These are phyloP conservation scores for Cicer chorassanicum DNA, from an alignment of 306 rosid genomes.

Conservation along the genomic window DNA sequence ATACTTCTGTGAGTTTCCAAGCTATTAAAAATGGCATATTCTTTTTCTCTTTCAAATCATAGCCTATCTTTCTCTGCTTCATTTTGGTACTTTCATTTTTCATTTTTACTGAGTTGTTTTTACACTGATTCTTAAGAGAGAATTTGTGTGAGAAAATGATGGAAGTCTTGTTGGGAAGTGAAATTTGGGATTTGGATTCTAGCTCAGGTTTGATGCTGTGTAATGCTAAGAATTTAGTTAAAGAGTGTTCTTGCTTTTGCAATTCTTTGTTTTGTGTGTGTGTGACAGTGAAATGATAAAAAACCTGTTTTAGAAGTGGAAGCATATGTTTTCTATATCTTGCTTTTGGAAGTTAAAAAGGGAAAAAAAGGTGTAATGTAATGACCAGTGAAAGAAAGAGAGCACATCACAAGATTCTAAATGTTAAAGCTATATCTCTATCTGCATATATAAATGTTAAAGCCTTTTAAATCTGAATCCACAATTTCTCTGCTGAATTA, in stretches of 20 bases:
- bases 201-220: constrained; percentile 33
- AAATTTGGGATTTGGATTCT: constrained; percentile 39
- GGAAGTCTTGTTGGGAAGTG: constrained; percentile 51
- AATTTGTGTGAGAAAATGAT: constrained; percentile 39
- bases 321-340: constrained; percentile 42
- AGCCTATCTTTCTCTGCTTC: background rate
- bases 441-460: background rate
- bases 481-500: background rate
- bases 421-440: background rate
- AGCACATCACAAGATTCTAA: constrained; percentile 12
- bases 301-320: constrained; percentile 35
- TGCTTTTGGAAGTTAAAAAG: constrained; percentile 32
- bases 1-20: constrained; percentile 63
- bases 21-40: constrained; percentile 57
- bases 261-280: constrained; percentile 19
- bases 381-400: constrained; percentile 29
- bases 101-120: constrained; percentile 13
- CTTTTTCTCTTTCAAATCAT: constrained; percentile 41
- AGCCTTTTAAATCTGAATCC: constrained; percentile 14
- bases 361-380: constrained; percentile 21
- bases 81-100: constrained; percentile 8
- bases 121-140: constrained; percentile 67
- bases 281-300: constrained; percentile 55
- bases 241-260: constrained; percentile 9
- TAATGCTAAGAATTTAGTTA: constrained; percentile 39